These are phyloP conservation scores for Ganoderma sinense DNA, from an alignment of 1,284 basidiomycete genomes.

Conservation along the genomic window DNA sequence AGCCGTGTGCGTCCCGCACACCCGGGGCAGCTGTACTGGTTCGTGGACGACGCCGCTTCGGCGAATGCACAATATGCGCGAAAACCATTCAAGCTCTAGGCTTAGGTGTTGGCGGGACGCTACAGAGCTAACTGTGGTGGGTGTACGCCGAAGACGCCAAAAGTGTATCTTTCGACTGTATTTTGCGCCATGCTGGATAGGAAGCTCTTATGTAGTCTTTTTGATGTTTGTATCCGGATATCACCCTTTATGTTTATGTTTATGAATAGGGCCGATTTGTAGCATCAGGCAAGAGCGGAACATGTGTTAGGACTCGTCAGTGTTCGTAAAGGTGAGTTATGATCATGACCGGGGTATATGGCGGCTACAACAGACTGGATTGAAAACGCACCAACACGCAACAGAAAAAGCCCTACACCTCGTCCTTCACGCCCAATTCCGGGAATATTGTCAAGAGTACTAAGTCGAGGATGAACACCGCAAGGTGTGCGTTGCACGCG, in stretches of 20 bases:
- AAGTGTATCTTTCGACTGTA: conserved; percentile 5
- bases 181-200: conserved; percentile 16
- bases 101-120: not conserved
- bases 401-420: conserved; percentile 12
- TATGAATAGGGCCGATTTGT: not conserved
- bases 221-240: conserved; percentile 23
- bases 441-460: conserved; percentile 70
- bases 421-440: conserved; percentile 54
- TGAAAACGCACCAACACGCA: not conserved
- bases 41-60: conserved; percentile 85
- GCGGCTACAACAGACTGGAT: not conserved
- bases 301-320: conserved; percentile 12
- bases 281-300: not conserved
- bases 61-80: conserved; percentile 65
- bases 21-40: conserved; percentile 92
- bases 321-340: conserved; percentile 8
- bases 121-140: not conserved
- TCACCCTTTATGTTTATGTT: not conserved
- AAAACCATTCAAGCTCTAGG: conserved; percentile 61
- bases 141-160: conserved; percentile 24
- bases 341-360: conserved; percentile 10
- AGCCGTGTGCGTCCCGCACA: conserved; percentile 82
- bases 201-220: conserved; percentile 20
- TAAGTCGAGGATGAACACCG: conserved; percentile 70
- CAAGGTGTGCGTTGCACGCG: conserved; percentile 72